Base-by-base conservation (phyloP, 2,329 filamentous ascomycete species). In the Talaromyces albobiverticillius region DNA sequence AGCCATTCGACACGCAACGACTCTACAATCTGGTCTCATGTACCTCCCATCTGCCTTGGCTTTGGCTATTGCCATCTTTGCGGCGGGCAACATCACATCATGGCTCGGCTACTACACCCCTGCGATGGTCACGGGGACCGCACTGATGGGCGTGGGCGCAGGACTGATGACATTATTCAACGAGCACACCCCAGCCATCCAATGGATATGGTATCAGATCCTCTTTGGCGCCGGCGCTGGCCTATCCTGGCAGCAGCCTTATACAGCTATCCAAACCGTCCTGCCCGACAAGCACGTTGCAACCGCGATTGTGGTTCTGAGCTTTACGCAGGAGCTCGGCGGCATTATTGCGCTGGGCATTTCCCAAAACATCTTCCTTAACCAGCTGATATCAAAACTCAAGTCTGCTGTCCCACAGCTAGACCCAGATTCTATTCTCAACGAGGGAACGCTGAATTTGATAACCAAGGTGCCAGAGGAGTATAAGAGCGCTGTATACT, bases 181-280 rank as follows among this genome's bases (percentile, higher is more conserved):
- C 3, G 23, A 52, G n/a, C 36, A 56, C 45, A 59, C 56, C 6
- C n/a, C 41, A n/a, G 41, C 47, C 3, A 55, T 25, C 8, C 51
- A 57, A 23, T 71, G 67, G 67, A 67, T 71, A 51, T 64, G 16
- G 1, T 54, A 49, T 14, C 51, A 70, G 43, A 58, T 67, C 6
- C 14, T 71, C 5, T 66, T 52, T 42, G 69, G 69, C 13, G 48
- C 68, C 34, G 69, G 69, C 1, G 46, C 63, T 20, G 66, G 65
- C 2, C 43, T 62, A 9, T 63, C 64, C 20, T 60, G 67, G 54
- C 63, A 67, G 46, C 57, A 57, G 14, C 60, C 59, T 25, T 59
- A 49, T 14, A 54, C 65, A 5, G 60, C 60, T n/a, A 59, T 61
- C 8, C 66, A 68, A 56, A 61, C 57, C 55, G 55, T 57, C 13